phyloP scores from a whole-genome alignment of 495 filamentous ascomycete genomes.

The Penicillium pulvis region DNA sequence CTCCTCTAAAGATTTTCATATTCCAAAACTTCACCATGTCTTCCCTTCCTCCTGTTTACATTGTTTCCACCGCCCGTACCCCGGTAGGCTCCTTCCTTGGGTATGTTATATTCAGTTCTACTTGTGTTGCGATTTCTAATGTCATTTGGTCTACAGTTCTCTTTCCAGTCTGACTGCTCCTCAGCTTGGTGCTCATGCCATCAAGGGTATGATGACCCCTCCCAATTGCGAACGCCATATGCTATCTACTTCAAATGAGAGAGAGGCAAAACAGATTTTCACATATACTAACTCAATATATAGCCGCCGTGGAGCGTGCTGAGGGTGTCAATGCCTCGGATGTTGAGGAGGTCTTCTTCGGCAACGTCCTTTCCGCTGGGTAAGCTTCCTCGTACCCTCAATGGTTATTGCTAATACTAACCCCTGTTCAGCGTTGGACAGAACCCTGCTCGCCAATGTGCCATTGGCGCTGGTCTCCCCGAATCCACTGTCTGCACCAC shows the following conservation, averaged over 20 bases:
- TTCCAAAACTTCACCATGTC: constrained; percentile 36
- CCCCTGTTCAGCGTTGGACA: constrained; percentile 75
- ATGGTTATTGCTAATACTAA: constrained; percentile 8
- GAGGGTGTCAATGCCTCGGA: constrained; percentile 81
- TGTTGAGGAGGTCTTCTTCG: constrained; percentile 95
- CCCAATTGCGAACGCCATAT: background rate
- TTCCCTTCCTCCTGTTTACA: constrained; percentile 82
- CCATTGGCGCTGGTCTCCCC: constrained; percentile 79
- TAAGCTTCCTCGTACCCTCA: constrained; percentile 35
- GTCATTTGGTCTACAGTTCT: constrained; percentile 52
- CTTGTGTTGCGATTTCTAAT: background rate
- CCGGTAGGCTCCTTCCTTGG: constrained; percentile 92
- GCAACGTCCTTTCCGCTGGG: constrained; percentile 97
- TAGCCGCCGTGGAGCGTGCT: constrained; percentile 83
- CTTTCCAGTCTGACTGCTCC: constrained; percentile 82
- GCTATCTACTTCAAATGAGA: too few species aligned
- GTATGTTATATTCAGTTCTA: constrained; percentile 47
- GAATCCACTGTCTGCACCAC: constrained; percentile 83
- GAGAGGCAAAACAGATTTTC: background rate
- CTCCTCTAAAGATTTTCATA: background rate
- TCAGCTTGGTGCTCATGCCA: constrained; percentile 86
- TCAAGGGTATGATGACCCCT: constrained; percentile 66
- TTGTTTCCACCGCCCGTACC: constrained; percentile 88
- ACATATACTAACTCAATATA: constrained; percentile 7
- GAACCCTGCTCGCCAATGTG: constrained; percentile 93